phyloP scores from a whole-genome alignment of 805 yeast species.

The Saccharomycopsis selenospora region DNA sequence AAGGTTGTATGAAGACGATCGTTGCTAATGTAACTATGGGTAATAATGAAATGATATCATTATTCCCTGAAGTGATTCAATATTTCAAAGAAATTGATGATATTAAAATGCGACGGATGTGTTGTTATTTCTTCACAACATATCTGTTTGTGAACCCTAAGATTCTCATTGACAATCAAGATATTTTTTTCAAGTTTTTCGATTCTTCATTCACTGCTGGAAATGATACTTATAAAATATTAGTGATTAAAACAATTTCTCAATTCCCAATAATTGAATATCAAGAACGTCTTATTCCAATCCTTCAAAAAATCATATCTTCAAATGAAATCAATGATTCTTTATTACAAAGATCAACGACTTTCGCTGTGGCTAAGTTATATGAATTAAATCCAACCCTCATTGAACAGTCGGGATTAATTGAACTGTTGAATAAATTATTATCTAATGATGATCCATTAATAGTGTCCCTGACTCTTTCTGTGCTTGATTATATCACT shows the following conservation, averaged over 20 bases:
- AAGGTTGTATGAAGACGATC: conserved; percentile 56
- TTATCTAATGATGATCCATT: conserved; percentile 50
- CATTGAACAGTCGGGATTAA: conserved; percentile 37
- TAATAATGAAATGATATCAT: conserved; percentile 61
- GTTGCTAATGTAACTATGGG: conserved; percentile 81
- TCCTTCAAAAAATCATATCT: conserved; percentile 27
- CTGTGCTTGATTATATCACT: conserved; percentile 57
- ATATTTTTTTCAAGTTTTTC: conserved; percentile 33
- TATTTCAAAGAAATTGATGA: conserved; percentile 53
- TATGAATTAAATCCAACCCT: conserved; percentile 47
- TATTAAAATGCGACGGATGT: conserved; percentile 61
- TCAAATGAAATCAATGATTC: conserved; percentile 43
- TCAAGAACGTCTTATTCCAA: conserved; percentile 30
- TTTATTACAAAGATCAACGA: conserved; percentile 61
- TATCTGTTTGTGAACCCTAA: conserved; percentile 55
- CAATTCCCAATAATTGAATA: conserved; percentile 47
- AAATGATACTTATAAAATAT: conserved; percentile 43
- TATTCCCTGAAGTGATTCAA: conserved; percentile 56
- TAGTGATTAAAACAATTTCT: conserved; percentile 59
- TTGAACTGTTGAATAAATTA: conserved; percentile 43
- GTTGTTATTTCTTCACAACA: conserved; percentile 56
- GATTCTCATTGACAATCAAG: conserved; percentile 48
- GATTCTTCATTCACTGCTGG: conserved; percentile 41
- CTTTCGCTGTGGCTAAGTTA: conserved; percentile 59
- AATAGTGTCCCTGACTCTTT: conserved; percentile 66